Evolutionary conservation across 1,139 yeast genomes (phyloP).

Genomic region (Diutina catenulata): DNA sequence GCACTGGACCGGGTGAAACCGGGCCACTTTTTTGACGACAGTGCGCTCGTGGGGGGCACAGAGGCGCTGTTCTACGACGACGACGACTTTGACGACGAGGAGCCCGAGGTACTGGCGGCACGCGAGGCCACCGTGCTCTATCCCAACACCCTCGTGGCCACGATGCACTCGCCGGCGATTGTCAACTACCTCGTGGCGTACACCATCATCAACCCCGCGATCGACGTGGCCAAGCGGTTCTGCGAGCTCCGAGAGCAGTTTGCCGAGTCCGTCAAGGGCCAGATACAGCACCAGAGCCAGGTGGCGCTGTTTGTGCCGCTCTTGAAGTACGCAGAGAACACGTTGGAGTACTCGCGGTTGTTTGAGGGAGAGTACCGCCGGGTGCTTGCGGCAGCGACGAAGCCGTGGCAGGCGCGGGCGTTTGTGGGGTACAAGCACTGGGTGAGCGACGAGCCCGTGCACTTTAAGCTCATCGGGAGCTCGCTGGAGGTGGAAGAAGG

Average conservation of each 20-base stretch:
- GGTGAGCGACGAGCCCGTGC: neutral
- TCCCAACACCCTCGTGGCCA: neutral
- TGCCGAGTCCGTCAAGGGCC: neutral
- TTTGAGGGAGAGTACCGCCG: neutral
- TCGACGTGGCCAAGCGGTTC: neutral
- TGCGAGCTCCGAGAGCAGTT: neutral
- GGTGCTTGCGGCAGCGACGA: neutral
- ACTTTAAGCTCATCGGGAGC: neutral
- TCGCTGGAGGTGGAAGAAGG: neutral
- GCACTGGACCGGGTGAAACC: neutral
- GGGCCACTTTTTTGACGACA: neutral
- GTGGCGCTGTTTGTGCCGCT: neutral
- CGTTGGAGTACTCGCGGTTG: neutral
- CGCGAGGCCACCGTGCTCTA: neutral
- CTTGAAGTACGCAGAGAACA: neutral
- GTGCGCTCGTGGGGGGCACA: no score
- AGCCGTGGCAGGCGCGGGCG: neutral
- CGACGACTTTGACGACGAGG: neutral
- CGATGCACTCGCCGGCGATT: neutral
- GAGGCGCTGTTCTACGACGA: neutral
- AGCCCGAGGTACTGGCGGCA: neutral
- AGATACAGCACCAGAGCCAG: neutral
- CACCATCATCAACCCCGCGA: neutral
- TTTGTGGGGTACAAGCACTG: constrained; percentile 3
- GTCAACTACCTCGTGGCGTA: constrained; percentile 1